Conservation (phyloP, 2,329 filamentous ascomycete species). For the Ascochyta clinopodiicola region DNA sequence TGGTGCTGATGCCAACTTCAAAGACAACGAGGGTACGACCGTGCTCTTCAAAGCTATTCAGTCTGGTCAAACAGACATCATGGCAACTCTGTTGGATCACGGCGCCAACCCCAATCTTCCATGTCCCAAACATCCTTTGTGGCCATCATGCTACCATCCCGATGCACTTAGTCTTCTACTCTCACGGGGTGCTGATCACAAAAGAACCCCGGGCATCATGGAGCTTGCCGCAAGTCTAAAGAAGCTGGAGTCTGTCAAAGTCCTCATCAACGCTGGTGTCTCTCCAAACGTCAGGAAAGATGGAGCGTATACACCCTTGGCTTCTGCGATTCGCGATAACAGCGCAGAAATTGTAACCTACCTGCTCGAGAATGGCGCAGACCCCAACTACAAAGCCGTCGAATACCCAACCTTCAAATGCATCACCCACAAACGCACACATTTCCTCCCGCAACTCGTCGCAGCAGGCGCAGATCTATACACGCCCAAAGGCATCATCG, state of each 20-base stretch:
- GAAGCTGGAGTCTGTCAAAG: constrained; percentile 65
- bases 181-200: constrained; percentile 63
- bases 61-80: constrained; percentile 62
- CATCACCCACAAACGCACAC: constrained; percentile 67
- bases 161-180: constrained; percentile 66
- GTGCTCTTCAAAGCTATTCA: constrained; percentile 68
- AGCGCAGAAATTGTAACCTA: constrained; percentile 67
- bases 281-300: constrained; percentile 68
- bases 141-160: constrained; percentile 67
- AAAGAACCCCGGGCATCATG: constrained; percentile 68
- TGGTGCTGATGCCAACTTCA: constrained; percentile 60
- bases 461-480: constrained; percentile 66
- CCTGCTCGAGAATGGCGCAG: constrained; percentile 60
- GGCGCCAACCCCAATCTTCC: constrained; percentile 72
- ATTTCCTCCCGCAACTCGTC: constrained; percentile 63
- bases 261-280: constrained; percentile 64
- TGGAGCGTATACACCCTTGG: constrained; percentile 70
- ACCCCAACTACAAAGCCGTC: constrained; percentile 62
- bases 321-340: constrained; percentile 71
- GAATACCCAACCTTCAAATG: constrained; percentile 74
- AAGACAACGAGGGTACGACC: constrained; percentile 68
- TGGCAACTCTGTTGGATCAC: constrained; percentile 61
- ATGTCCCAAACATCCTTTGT: constrained; percentile 71
- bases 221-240: constrained; percentile 69
- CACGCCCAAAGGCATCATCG: constrained; percentile 68